Percentiles rank a stretch among this genome's conserved stretches.
These are phyloP conservation scores for Oryza australiensis DNA, from an alignment of 176 grass and related monocot genomes.

Conservation along the genomic window DNA sequence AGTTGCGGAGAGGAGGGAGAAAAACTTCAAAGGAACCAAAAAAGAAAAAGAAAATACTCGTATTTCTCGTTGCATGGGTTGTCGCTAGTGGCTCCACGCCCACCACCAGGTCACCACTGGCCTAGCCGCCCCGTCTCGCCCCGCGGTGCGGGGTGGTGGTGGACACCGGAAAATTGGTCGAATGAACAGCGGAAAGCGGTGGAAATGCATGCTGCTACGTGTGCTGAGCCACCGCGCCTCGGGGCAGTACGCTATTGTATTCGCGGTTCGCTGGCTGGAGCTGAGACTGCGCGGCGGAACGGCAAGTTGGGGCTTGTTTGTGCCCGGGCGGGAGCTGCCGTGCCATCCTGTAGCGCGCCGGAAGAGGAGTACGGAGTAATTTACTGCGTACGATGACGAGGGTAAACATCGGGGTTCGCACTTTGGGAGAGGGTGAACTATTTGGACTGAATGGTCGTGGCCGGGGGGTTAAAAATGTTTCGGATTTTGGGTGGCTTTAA, in stretches of 20 bases:
- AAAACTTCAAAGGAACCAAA: constrained; percentile 7
- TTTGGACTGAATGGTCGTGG: not conserved
- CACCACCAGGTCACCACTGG: constrained; percentile 5
- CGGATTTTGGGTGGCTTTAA: constrained; percentile 10
- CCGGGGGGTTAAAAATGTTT: not conserved
- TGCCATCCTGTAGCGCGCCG: not conserved
- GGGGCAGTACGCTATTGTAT: not conserved
- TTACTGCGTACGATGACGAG: constrained; percentile 26
- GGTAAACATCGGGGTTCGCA: not conserved
- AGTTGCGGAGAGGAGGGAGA: not conserved
- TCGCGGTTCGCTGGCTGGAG: not conserved
- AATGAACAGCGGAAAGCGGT: not conserved
- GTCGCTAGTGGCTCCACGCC: constrained; percentile 45
- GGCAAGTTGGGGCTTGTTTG: constrained; percentile 22
- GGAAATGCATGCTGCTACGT: not conserved
- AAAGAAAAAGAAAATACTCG: not conserved
- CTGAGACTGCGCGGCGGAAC: not conserved
- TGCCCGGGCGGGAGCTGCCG: not conserved
- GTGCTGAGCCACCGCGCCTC: not conserved
- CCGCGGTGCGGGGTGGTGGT: not conserved
- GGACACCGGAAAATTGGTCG: constrained; percentile 4
- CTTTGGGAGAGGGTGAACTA: not conserved
- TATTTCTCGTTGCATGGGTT: constrained; percentile 39
- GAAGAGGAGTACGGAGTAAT: not conserved
- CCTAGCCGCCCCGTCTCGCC: not conserved